phyloP scores from a whole-genome alignment of 768 basidiomycete species.

The Leucocoprinus sp. region DNA sequence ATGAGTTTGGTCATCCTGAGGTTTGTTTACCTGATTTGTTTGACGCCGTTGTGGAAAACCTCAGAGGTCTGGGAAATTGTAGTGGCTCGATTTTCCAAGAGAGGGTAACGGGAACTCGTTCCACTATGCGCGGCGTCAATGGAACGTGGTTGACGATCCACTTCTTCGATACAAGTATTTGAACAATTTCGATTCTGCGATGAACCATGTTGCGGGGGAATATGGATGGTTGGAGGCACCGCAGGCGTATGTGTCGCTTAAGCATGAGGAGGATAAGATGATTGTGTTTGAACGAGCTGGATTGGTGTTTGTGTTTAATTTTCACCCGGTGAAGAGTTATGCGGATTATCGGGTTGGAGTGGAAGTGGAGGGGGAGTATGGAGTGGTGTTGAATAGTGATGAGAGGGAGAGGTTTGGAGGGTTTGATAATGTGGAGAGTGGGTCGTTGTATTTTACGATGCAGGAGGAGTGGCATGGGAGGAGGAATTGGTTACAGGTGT shows the following conservation, averaged over 20 bases:
- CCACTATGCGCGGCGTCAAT: conserved; percentile 94
- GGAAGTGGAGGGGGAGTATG: conserved; percentile 79
- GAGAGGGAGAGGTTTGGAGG: conserved; percentile 87
- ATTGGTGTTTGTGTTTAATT: conserved; percentile 94
- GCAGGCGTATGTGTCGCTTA: conserved; percentile 90
- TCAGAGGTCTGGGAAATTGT: too few relatives aligned
- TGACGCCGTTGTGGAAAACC: too few relatives aligned
- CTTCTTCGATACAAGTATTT: conserved; percentile 89
- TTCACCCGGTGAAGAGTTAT: conserved; percentile 86
- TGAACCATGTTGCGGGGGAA: conserved; percentile 80
- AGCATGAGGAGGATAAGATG: conserved; percentile 89
- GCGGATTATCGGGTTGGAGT: conserved; percentile 92
- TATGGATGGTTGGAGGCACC: conserved; percentile 80
- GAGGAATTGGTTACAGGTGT: conserved; percentile 82
- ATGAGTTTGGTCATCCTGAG: conserved; percentile 98
- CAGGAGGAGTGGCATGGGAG: conserved; percentile 89
- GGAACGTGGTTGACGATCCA: conserved; percentile 86
- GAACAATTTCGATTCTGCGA: conserved; percentile 86
- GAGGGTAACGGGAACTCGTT: conserved; percentile 94
- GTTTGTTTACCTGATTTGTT: conserved; percentile 26
- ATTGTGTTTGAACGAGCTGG: conserved; percentile 92
- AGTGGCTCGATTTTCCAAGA: conserved; percentile 99
- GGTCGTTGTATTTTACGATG: conserved; percentile 68
- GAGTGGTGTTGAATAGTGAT: conserved; percentile 73
- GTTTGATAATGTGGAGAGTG: conserved; percentile 67